Percentiles rank a stretch among this genome's conserved stretches.
These are phyloP conservation scores for Physcia stellaris DNA, from an alignment of 495 filamentous ascomycete species.

Conservation along the genomic window DNA sequence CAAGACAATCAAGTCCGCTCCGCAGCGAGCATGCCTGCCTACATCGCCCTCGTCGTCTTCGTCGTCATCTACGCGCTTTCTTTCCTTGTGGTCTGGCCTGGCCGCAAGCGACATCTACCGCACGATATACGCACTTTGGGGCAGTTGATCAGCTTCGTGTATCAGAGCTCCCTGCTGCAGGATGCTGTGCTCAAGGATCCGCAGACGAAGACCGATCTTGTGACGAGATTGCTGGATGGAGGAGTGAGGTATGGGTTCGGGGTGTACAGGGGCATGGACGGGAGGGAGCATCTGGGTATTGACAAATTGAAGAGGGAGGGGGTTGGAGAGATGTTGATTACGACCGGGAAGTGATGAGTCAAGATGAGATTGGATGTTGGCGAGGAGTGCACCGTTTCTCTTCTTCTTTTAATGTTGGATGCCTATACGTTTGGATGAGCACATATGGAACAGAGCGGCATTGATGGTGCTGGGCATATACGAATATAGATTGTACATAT, in stretches of 20 bases:
- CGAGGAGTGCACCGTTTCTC: neutral
- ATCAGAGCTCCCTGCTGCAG: conserved; percentile 50
- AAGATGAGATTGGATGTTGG: neutral
- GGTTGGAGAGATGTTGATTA: conserved; percentile 18
- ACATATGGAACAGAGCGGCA: too few relatives aligned
- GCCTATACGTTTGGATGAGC: too few relatives aligned
- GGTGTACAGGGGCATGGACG: conserved; percentile 45
- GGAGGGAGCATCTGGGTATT: conserved; percentile 50
- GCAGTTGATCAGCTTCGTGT: conserved; percentile 64
- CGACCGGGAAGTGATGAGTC: conserved; percentile 6
- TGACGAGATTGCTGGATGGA: conserved; percentile 39
- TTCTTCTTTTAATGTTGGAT: too few relatives aligned
- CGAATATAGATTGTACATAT: too few relatives aligned
- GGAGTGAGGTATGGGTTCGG: conserved; percentile 47
- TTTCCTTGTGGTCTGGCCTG: conserved; percentile 43
- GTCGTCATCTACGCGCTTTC: conserved; percentile 54
- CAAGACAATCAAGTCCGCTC: conserved; percentile 43
- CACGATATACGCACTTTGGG: conserved; percentile 57
- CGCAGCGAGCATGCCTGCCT: conserved; percentile 53
- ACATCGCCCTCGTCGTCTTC: conserved; percentile 50
- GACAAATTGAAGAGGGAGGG: conserved; percentile 42
- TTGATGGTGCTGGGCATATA: too few relatives aligned
- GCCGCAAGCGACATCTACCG: conserved; percentile 45
- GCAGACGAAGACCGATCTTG: conserved; percentile 45
- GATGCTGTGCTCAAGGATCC: conserved; percentile 53